Conservation (phyloP, 495 filamentous ascomycete genomes). For the Penicillium dipodomyicola region DNA sequence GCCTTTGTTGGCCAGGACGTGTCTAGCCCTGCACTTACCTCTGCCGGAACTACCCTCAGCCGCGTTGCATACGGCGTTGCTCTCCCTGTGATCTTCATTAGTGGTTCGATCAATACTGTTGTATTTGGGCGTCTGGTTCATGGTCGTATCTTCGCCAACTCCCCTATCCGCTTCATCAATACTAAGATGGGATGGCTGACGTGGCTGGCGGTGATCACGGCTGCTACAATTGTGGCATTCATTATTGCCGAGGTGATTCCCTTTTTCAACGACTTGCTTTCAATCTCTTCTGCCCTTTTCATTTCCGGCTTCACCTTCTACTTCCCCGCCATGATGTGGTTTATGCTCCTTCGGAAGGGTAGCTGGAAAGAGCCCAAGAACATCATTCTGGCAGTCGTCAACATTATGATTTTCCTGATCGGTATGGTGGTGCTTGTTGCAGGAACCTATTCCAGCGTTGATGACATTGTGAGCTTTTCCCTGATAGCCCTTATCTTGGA, state of each 20-base stretch:
- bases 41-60: constrained; percentile 55
- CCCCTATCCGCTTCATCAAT: constrained; percentile 56
- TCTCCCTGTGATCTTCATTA: constrained; percentile 69
- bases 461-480: constrained; percentile 54
- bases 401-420: constrained; percentile 27
- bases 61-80: constrained; percentile 73
- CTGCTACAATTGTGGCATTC: constrained; percentile 61
- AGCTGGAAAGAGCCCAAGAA: constrained; percentile 38
- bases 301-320: constrained; percentile 35
- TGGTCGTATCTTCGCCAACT: constrained; percentile 53
- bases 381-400: constrained; percentile 22
- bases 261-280: constrained; percentile 62
- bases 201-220: constrained; percentile 55
- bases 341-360: constrained; percentile 49
- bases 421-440: constrained; percentile 52
- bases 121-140: constrained; percentile 62
- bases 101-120: constrained; percentile 61
- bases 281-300: constrained; percentile 50
- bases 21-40: constrained; percentile 64
- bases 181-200: constrained; percentile 54
- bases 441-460: constrained; percentile 55
- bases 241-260: constrained; percentile 68
- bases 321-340: constrained; percentile 59
- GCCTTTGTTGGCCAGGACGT: constrained; percentile 65
- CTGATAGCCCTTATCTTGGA: background rate